Conservation (phyloP, 2,329 filamentous ascomycete genomes). For the Ophiobolus disseminans region DNA sequence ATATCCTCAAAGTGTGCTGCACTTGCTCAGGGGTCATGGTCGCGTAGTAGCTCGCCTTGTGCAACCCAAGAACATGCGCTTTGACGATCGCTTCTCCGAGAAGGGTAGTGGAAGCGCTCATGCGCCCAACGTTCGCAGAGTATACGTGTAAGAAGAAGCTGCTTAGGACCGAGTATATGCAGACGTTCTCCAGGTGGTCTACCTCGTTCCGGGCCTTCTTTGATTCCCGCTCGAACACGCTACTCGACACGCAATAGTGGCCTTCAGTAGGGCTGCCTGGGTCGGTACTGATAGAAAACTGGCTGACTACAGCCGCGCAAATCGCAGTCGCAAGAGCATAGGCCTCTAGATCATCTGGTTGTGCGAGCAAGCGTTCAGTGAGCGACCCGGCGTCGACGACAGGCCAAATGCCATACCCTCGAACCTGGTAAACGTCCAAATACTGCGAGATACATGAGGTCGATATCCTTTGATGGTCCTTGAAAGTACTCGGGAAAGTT, state of each 20-base stretch:
- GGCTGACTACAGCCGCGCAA: constrained; percentile 45
- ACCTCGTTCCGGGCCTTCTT: constrained; percentile 34
- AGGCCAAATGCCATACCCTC: constrained; percentile 46
- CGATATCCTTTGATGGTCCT: constrained; percentile 37
- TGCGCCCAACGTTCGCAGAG: constrained; percentile 44
- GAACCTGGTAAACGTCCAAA: constrained; percentile 39
- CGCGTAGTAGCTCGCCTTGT: constrained; percentile 36
- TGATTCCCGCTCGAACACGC: constrained; percentile 39
- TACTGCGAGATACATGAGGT: constrained; percentile 43
- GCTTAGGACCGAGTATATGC: constrained; percentile 37
- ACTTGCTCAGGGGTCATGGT: constrained; percentile 31
- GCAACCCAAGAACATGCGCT: constrained; percentile 42
- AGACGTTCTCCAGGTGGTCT: constrained; percentile 42
- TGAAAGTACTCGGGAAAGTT: constrained; percentile 15
- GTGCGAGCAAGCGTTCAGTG: constrained; percentile 40
- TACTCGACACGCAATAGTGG: constrained; percentile 41
- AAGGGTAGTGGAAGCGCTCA: constrained; percentile 41
- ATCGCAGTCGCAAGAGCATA: constrained; percentile 43
- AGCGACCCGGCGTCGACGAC: constrained; percentile 43
- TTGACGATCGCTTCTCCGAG: constrained; percentile 45
- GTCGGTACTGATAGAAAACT: constrained; percentile 43
- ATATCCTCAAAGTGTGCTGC: constrained; percentile 41
- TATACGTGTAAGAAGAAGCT: constrained; percentile 47
- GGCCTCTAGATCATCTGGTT: constrained; percentile 41
- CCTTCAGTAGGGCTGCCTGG: constrained; percentile 41